A percentile compares a stretch with the other conserved stretches of the same genome.
Evolutionary conservation across 371 early-diverging fungal genomes (phyloP).

Genomic region (Mucor indicus): DNA sequence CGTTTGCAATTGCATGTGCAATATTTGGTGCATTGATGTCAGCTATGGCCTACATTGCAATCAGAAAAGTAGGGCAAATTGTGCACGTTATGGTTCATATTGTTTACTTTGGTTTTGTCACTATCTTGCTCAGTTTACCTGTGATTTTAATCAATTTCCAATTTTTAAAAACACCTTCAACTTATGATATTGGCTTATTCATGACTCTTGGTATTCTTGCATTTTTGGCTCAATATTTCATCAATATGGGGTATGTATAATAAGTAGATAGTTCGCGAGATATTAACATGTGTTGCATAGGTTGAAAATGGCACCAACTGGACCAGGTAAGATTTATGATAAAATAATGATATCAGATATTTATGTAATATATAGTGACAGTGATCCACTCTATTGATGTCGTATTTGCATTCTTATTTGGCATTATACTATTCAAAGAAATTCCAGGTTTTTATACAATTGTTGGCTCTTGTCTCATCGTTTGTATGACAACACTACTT

Average conservation of each 20-base stretch:
- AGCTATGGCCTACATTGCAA: conserved; percentile 66
- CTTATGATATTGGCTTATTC: conserved; percentile 26
- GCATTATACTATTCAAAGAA: conserved; percentile 66
- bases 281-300: conserved; percentile 13
- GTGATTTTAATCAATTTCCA: conserved; percentile 10
- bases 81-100: conserved; percentile 69
- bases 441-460: conserved; percentile 50
- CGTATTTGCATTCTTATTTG: conserved; percentile 74
- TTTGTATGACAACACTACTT: conserved; percentile 56
- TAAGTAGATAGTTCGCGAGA: not conserved
- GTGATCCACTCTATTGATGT: conserved; percentile 76
- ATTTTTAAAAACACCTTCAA: too few species aligned
- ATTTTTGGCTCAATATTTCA: conserved; percentile 68
- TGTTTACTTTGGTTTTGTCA: conserved; percentile 69
- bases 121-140: conserved; percentile 20
- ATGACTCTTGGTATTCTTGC: conserved; percentile 56
- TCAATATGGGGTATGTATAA: conserved; percentile 56
- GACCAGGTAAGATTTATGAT: conserved; percentile 41
- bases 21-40: conserved; percentile 57
- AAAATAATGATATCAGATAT: not conserved
- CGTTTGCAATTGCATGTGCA: conserved; percentile 39
- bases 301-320: conserved; percentile 70
- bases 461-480: conserved; percentile 62
- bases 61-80: conserved; percentile 63
- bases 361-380: conserved; percentile 21